Percentiles rank a stretch among this genome's conserved stretches.
Evolutionary conservation across 2,329 filamentous ascomycete species (phyloP).

Genomic region (Fusarium proliferatum): DNA sequence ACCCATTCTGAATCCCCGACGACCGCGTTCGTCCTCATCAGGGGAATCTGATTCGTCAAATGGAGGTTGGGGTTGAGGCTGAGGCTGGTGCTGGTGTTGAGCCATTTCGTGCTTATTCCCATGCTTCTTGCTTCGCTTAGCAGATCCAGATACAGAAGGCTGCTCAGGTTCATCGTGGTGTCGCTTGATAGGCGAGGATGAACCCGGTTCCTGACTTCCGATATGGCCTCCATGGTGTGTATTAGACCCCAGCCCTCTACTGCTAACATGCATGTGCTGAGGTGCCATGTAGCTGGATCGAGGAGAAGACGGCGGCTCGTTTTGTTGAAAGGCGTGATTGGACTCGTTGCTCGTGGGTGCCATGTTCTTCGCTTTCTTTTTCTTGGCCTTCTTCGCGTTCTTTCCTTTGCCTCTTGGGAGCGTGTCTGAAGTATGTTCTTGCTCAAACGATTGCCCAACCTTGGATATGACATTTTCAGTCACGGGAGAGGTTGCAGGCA

Average conservation of each 20-base stretch:
- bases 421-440: neutral
- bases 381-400: constrained; percentile 43
- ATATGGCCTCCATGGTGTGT: neutral
- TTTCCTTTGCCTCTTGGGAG: constrained; percentile 21
- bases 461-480: neutral
- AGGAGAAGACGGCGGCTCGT: neutral
- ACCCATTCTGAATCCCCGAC: constrained; percentile 42
- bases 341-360: constrained; percentile 3
- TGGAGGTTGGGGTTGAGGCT: neutral
- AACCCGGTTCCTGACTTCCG: neutral
- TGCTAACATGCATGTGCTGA: neutral
- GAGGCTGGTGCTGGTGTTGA: neutral
- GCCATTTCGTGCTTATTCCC: neutral
- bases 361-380: constrained; percentile 35
- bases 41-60: constrained; percentile 17
- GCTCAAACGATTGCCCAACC: neutral
- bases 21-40: constrained; percentile 21
- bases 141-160: neutral
- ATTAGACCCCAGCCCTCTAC: neutral
- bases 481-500: neutral
- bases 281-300: neutral
- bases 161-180: constrained; percentile 23
- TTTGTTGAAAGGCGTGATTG: neutral
- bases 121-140: constrained; percentile 35
- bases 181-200: constrained; percentile 23